Base-by-base conservation (phyloP, 169 alveolate genomes). In the Cyclospora cayetanensis region DNA sequence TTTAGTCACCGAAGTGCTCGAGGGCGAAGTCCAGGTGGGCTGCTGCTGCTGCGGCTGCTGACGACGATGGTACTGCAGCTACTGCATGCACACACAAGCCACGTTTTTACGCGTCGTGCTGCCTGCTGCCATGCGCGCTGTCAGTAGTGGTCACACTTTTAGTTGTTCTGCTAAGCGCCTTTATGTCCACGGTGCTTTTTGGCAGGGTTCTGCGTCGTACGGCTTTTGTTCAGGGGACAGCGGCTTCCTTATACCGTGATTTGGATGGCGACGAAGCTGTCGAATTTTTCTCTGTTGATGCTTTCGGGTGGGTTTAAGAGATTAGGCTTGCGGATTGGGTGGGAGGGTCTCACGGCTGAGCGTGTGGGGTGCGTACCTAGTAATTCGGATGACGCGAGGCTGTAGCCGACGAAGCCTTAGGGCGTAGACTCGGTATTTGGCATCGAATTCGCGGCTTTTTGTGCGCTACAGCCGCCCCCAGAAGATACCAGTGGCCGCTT, bases 11-110 rank as follows among this genome's bases (percentile, higher is more conserved):
- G 70, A 55, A 22, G 70, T 55, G 34, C 70, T 9, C 70, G 7
- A 22, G n/a, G 70, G 70, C 9, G 70, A 55, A 22, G 70, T 55
- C 34, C 70, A 55, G 70, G 70, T 55, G 70, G 9, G 70, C 70
- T 55, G 70, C 27, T 55, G 70, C 70, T 55, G 70, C n/a, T 55
- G 70, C 70, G 7, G 70, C 70, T 55, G 70, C 70, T 55, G 70
- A 20, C n/a, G 70, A 15, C 7, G 70, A 9, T 55, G 70, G 22
- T 46, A 15, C 55, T 46, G 55, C 15, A 9, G 55, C 55, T 46
- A 15, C 55, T 46, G 55, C 55, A n/a, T n/a, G n/a, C n/a, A n/a
- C n/a, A n/a, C n/a, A n/a, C n/a, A n/a, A n/a, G n/a, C n/a, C n/a
- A n/a, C n/a, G n/a, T n/a, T n/a, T n/a, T n/a, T n/a, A n/a, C n/a